Percentiles rank a stretch among this genome's conserved stretches.
phyloP scores from a whole-genome alignment of 2,329 filamentous ascomycete species.

The Exophiala sp. region DNA sequence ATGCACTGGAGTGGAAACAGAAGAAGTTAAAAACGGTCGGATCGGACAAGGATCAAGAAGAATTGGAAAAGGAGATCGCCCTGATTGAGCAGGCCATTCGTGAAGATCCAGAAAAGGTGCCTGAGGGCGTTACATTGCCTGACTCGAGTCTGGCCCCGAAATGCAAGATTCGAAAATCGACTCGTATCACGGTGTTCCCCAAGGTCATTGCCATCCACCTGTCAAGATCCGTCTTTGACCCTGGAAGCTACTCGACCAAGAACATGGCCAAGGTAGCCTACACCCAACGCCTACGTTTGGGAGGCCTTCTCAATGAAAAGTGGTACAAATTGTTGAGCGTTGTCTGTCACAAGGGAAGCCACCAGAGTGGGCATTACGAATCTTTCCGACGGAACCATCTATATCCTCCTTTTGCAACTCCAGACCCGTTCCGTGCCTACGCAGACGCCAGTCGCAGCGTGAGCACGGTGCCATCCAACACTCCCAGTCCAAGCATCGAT shows the following conservation, averaged over 20 bases:
- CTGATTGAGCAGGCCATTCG: conserved; percentile 65
- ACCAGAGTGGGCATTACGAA: conserved; percentile 95
- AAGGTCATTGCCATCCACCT: conserved; percentile 88
- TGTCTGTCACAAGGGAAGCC: conserved; percentile 90
- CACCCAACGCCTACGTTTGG: conserved; percentile 76
- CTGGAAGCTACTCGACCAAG: conserved; percentile 70
- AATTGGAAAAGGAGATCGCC: conserved; percentile 54
- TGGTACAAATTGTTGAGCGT: conserved; percentile 80
- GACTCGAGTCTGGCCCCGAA: conserved; percentile 69
- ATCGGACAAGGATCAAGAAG: conserved; percentile 48
- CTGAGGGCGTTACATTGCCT: conserved; percentile 67
- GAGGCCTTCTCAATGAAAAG: conserved; percentile 68
- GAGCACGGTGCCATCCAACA: conserved; percentile 47
- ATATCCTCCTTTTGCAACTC: conserved; percentile 73
- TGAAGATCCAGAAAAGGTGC: conserved; percentile 72
- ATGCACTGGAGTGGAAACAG: conserved; percentile 63
- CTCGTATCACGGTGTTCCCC: conserved; percentile 79
- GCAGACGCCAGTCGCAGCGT: conserved; percentile 62
- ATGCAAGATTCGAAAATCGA: conserved; percentile 78
- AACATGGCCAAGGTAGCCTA: conserved; percentile 93
- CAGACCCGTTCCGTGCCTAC: conserved; percentile 69
- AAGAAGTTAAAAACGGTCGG: conserved; percentile 53
- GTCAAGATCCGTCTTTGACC: conserved; percentile 85
- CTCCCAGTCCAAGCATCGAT: conserved; percentile 45
- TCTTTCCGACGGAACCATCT: conserved; percentile 84